A percentile compares a stretch with the other conserved stretches of the same genome.
These are phyloP conservation scores for Paramyrothecium roridum DNA, from an alignment of 2,329 filamentous ascomycete genomes.

Conservation along the genomic window DNA sequence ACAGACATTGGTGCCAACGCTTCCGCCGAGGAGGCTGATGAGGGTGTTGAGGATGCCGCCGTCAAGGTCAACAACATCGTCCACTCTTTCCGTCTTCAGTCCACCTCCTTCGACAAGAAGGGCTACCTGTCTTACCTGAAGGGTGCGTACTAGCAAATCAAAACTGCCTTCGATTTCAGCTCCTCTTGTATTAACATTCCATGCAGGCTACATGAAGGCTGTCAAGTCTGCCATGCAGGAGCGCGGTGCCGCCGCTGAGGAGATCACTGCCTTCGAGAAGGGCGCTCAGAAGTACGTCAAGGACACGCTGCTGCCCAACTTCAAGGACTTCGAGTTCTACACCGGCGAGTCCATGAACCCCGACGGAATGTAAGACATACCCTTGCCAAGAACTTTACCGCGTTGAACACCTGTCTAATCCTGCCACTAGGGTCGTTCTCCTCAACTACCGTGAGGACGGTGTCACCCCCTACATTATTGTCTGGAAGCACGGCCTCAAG, in stretches of 20 bases:
- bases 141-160: conserved; percentile 54
- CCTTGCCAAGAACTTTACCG: not conserved
- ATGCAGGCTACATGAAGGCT: conserved; percentile 87
- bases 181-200: conserved; percentile 4
- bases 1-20: conserved; percentile 91
- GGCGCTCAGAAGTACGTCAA: conserved; percentile 74
- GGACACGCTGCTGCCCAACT: conserved; percentile 75
- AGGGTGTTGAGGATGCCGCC: conserved; percentile 65
- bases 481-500: conserved; percentile 93
- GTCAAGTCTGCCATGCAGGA: conserved; percentile 70
- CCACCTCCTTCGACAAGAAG: conserved; percentile 84
- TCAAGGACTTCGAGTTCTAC: conserved; percentile 96
- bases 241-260: conserved; percentile 58
- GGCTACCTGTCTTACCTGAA: conserved; percentile 80
- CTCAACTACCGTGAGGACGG: conserved; percentile 99
- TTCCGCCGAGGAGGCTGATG: conserved; percentile 85
- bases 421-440: conserved; percentile 66
- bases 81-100: conserved; percentile 84
- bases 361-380: conserved; percentile 79
- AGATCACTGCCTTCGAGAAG: conserved; percentile 76
- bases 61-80: conserved; percentile 89
- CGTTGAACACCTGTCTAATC: conserved; percentile 5
- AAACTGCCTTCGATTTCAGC: not conserved
- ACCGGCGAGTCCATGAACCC: conserved; percentile 90
- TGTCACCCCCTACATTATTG: conserved; percentile 78